Evolutionary conservation across 139 green algal species (phyloP), one percentile per base, ranked within the genome.

Genomic region (Chlorella sp.): DNA sequence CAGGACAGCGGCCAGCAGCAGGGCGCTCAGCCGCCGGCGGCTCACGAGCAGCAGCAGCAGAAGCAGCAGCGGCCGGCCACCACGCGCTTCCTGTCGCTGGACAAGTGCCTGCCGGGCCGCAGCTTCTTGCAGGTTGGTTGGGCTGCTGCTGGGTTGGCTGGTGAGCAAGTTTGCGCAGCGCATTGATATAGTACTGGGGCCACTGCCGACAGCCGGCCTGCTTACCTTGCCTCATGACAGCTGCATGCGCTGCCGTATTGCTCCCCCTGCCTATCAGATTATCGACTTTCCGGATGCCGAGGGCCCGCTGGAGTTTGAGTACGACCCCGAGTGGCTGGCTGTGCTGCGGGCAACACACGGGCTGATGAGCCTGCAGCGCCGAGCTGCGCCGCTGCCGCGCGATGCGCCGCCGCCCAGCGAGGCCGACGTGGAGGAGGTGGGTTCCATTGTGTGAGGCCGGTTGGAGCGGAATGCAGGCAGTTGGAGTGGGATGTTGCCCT

Each of bases 21-120:
- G 69, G 34, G 20, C 6, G 32, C 73, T 57, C 23, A 78, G 71
- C 78, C 71, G 62, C 39, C 64, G 30, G 36, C 30, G 68, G 28
- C n/a, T 1, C 30, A n/a, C 11, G 36, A 36, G 36, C 21, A 34
- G 69, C 51, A 69, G 34, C 25, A 78, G 36, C 32, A 4, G 76
- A n/a, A 69, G 47, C 47, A 80, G 74, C 36, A 57, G 34, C 65
- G 71, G 68, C 56, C 47, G 41, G 25, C 56, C 17, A 38, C 25
- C 30, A 98, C 95, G 1, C 85, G 90, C 1, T 99, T 99, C 86
- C 89, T 99, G 60, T 94, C 97, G 0, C 89, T 99, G 41, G 97
- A 99, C 92, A 99, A 99, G 92, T 98, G 96, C 91, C 91, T 99
- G 25, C 97, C 97, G 2, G 86, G 91, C 5, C 74, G 96, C 30